Conservation (phyloP, 768 basidiomycete species). For the Kwoniella pini region DNA sequence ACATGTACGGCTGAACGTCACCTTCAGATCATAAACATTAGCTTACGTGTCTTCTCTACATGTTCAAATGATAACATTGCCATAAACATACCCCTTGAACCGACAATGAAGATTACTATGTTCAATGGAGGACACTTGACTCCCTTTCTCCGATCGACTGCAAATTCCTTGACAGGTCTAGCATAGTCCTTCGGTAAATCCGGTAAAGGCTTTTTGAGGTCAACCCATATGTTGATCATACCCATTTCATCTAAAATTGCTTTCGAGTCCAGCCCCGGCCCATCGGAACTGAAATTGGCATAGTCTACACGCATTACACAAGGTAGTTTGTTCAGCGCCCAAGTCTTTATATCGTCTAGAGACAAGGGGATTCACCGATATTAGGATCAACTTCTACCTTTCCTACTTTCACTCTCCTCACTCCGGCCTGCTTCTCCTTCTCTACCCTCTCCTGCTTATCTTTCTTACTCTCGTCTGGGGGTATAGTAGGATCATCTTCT, state of each 20-base stretch:
- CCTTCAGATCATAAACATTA: conserved; percentile 54
- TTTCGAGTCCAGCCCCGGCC: conserved; percentile 42
- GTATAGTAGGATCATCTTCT: conserved; percentile 26
- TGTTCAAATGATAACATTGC: background rate
- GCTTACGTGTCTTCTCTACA: background rate
- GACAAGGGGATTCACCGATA: conserved; percentile 29
- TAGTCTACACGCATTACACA: too few relatives aligned
- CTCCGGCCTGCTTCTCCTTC: conserved; percentile 23
- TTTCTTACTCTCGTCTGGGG: conserved; percentile 23
- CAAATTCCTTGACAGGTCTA: conserved; percentile 60
- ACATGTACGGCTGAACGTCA: conserved; percentile 69
- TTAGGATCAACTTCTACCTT: conserved; percentile 42
- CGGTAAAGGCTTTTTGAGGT: conserved; percentile 60
- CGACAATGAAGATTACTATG: conserved; percentile 70
- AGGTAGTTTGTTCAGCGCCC: too few relatives aligned
- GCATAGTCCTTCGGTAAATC: conserved; percentile 61
- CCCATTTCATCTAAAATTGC: conserved; percentile 46
- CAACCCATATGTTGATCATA: conserved; percentile 52
- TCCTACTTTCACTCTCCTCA: conserved; percentile 29
- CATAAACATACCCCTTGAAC: conserved; percentile 62
- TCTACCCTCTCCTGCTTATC: conserved; percentile 20
- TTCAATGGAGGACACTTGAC: conserved; percentile 56
- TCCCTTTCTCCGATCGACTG: conserved; percentile 47
- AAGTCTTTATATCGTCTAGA: background rate
- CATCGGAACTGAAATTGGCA: conserved; percentile 30